Percentiles rank a stretch among this genome's conserved stretches.
phyloP scores from a whole-genome alignment of 2,329 filamentous ascomycete species.

The Xylaria sp. region DNA sequence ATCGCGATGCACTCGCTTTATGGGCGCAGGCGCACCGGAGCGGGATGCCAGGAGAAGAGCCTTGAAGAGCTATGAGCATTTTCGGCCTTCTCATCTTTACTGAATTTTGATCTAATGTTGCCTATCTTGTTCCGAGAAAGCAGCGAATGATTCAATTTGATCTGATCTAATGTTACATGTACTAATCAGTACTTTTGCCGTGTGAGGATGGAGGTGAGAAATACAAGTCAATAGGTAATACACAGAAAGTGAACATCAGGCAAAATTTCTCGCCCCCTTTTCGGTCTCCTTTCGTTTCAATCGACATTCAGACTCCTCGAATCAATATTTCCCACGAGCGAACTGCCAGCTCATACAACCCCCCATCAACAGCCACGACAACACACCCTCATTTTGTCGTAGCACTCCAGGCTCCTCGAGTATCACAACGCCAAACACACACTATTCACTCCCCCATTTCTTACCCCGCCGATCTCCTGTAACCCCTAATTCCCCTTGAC shows the following conservation, averaged over 20 bases:
- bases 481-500: conserved; percentile 11
- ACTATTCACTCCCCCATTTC: no score
- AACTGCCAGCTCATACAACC: not conserved
- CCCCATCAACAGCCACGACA: not conserved
- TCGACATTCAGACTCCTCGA: no score
- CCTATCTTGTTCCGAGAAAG: no score
- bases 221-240: not conserved
- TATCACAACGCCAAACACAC: not conserved
- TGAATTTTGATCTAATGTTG: not conserved
- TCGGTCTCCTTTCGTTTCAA: not conserved
- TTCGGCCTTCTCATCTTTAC: not conserved
- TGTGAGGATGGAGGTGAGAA: not conserved
- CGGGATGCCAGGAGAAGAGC: not conserved
- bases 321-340: no score
- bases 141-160: no score
- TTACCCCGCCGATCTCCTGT: not conserved
- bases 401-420: no score
- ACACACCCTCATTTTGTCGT: not conserved
- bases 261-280: not conserved
- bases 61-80: not conserved
- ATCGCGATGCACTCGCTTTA: not conserved
- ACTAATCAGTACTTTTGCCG: not conserved
- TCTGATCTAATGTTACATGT: not conserved
- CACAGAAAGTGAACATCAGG: not conserved
- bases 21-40: not conserved